phyloP scores from a whole-genome alignment of 2,329 filamentous ascomycete genomes.

The Trichoderma oligosporum region DNA sequence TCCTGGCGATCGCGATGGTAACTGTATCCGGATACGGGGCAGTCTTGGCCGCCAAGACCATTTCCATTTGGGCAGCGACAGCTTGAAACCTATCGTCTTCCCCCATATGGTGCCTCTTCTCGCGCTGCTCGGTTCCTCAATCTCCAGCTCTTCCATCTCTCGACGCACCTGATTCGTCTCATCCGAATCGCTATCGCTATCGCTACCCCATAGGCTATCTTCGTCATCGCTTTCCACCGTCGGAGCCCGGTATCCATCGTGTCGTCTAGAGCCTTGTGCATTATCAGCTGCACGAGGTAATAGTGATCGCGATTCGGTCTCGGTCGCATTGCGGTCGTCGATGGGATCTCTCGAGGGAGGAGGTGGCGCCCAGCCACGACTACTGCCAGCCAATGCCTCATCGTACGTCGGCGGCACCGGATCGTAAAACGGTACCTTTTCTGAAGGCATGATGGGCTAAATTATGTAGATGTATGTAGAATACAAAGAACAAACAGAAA shows the following conservation, averaged over 20 bases:
- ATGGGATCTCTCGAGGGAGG: constrained; percentile 32
- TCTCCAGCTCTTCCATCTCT: constrained; percentile 86
- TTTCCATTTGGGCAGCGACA: constrained; percentile 53
- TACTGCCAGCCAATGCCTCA: constrained; percentile 35
- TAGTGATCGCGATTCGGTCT: constrained; percentile 74
- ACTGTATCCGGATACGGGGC: constrained; percentile 48
- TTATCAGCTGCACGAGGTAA: constrained; percentile 52
- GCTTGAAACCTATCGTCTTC: constrained; percentile 52
- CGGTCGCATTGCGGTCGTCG: constrained; percentile 61
- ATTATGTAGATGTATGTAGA: background rate
- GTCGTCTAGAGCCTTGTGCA: constrained; percentile 40
- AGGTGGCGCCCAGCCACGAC: constrained; percentile 29
- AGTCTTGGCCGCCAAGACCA: constrained; percentile 53
- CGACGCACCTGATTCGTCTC: constrained; percentile 67
- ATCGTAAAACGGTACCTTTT: constrained; percentile 42
- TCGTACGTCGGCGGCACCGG: constrained; percentile 44
- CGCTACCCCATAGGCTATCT: constrained; percentile 48
- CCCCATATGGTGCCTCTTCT: constrained; percentile 46
- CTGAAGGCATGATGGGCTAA: constrained; percentile 32
- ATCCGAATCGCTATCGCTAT: constrained; percentile 43
- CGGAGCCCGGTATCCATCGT: constrained; percentile 67
- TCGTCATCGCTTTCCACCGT: constrained; percentile 77
- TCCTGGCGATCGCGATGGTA: constrained; percentile 40
- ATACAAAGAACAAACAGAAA: background rate
- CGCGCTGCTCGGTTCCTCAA: constrained; percentile 61